These are phyloP conservation scores for Termitomyces sp. DNA, from an alignment of 768 basidiomycete genomes.

Conservation along the genomic window DNA sequence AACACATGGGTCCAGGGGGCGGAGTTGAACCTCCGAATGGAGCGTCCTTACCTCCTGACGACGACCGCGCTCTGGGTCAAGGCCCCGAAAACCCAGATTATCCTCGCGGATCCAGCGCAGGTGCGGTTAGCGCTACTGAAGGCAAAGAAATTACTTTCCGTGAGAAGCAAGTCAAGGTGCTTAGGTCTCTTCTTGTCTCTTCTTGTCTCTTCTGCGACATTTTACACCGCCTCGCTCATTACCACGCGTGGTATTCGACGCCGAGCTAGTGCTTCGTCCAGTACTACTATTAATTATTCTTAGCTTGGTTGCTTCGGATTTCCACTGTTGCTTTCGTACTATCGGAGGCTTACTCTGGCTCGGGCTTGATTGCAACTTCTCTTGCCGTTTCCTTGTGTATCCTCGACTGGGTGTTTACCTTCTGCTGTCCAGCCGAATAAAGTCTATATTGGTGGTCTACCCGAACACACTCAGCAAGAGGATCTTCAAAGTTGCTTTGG, in stretches of 20 bases:
- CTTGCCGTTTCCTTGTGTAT: constrained; percentile 39
- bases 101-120: constrained; percentile 44
- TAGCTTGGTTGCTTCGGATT: constrained; percentile 20
- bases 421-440: constrained; percentile 85
- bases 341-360: constrained; percentile 35
- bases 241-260: constrained; percentile 23
- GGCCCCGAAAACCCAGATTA: constrained; percentile 48
- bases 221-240: constrained; percentile 23
- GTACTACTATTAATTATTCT: constrained; percentile 31
- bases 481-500: constrained; percentile 84
- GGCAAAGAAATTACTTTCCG: constrained; percentile 47
- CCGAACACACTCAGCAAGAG: constrained; percentile 81
- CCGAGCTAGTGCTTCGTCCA: constrained; percentile 30
- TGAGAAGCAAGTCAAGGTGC: constrained; percentile 86
- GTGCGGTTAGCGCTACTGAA: constrained; percentile 33
- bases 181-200: constrained; percentile 57
- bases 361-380: constrained; percentile 41
- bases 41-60: constrained; percentile 43
- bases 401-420: constrained; percentile 64
- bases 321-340: constrained; percentile 31
- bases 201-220: constrained; percentile 21
- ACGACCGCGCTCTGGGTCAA: constrained; percentile 39
- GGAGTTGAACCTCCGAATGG: constrained; percentile 38
- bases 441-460: constrained; percentile 87
- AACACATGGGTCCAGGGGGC: constrained; percentile 34